Conservation (phyloP, 768 basidiomycete genomes). For the Macrolepiota dolichaula region DNA sequence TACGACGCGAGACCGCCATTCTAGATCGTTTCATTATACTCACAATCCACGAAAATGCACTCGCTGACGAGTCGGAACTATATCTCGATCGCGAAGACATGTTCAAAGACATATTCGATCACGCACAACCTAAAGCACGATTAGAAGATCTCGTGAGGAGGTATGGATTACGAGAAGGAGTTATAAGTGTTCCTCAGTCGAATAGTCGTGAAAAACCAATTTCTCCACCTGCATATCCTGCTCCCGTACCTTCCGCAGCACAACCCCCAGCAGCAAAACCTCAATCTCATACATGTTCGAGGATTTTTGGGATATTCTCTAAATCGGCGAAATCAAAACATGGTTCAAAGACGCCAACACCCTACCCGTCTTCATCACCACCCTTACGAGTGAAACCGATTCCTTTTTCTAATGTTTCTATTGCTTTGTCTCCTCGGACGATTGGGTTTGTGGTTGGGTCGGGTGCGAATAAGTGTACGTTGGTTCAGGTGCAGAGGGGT, state of each 20-base stretch:
- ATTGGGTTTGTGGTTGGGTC: conserved; percentile 28
- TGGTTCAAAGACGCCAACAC: neutral
- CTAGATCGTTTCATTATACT: conserved; percentile 80
- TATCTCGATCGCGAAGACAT: conserved; percentile 74
- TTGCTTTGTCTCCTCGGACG: conserved; percentile 40
- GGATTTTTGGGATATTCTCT: conserved; percentile 15
- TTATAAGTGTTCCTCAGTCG: conserved; percentile 14
- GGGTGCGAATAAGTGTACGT: conserved; percentile 41
- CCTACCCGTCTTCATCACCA: neutral
- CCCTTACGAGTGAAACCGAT: conserved; percentile 19
- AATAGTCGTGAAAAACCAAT: no score
- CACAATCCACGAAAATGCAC: conserved; percentile 76
- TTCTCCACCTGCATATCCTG: neutral
- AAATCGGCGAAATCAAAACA: conserved; percentile 3
- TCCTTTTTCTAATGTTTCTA: conserved; percentile 33
- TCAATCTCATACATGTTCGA: neutral
- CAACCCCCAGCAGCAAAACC: no score
- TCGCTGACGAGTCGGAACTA: conserved; percentile 68
- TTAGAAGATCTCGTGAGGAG: conserved; percentile 70
- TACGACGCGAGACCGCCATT: conserved; percentile 73
- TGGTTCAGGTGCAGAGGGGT: conserved; percentile 46
- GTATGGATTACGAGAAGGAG: conserved; percentile 37
- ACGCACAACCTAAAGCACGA: conserved; percentile 68
- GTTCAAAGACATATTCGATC: conserved; percentile 78
- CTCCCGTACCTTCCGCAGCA: neutral